phyloP scores from a whole-genome alignment of 2,329 filamentous ascomycete species.

The Stachybotrys chartarum region DNA sequence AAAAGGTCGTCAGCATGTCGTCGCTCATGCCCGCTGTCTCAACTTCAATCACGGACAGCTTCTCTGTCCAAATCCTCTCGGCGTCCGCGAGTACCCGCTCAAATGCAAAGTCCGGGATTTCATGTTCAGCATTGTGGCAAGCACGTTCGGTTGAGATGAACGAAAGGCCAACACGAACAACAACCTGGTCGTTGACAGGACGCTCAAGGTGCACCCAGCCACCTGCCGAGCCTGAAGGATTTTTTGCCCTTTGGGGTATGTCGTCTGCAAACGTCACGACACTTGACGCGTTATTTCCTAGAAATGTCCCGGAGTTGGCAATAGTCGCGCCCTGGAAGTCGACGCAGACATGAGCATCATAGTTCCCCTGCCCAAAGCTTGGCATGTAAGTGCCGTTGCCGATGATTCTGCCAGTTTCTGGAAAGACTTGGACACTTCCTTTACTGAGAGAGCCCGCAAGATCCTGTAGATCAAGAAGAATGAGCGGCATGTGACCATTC shows the following conservation, averaged over 20 bases:
- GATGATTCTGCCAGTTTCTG: slow-evolving; percentile 44
- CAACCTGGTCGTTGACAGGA: slow-evolving; percentile 34
- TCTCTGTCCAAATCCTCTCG: slow-evolving; percentile 54
- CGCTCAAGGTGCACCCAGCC: slow-evolving; percentile 56
- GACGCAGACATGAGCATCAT: slow-evolving; percentile 52
- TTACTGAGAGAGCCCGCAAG: slow-evolving; percentile 25
- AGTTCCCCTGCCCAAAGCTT: slow-evolving; percentile 53
- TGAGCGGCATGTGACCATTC: slow-evolving; percentile 32
- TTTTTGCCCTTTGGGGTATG: slow-evolving; percentile 1
- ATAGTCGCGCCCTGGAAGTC: slow-evolving; percentile 48
- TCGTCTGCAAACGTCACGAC: slow-evolving; percentile 24
- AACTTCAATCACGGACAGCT: slow-evolving; percentile 52
- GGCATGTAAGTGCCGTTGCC: slow-evolving; percentile 52
- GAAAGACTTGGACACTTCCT: slow-evolving; percentile 21
- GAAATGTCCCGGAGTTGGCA: slow-evolving; percentile 50
- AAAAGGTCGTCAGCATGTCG: slow-evolving; percentile 57
- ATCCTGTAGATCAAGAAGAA: slow-evolving; percentile 54
- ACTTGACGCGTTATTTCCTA: slow-evolving; percentile 34
- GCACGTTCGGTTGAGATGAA: slow-evolving; percentile 63
- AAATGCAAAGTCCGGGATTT: slow-evolving; percentile 64
- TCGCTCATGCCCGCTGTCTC: slow-evolving; percentile 46
- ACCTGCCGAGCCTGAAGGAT: slow-evolving; percentile 32
- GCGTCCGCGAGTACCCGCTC: slow-evolving; percentile 45
- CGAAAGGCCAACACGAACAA: slow-evolving; percentile 63
- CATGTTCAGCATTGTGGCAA: slow-evolving; percentile 61